Base-by-base conservation (phyloP, 2,329 filamentous ascomycete species). In the Fusarium sp. region DNA sequence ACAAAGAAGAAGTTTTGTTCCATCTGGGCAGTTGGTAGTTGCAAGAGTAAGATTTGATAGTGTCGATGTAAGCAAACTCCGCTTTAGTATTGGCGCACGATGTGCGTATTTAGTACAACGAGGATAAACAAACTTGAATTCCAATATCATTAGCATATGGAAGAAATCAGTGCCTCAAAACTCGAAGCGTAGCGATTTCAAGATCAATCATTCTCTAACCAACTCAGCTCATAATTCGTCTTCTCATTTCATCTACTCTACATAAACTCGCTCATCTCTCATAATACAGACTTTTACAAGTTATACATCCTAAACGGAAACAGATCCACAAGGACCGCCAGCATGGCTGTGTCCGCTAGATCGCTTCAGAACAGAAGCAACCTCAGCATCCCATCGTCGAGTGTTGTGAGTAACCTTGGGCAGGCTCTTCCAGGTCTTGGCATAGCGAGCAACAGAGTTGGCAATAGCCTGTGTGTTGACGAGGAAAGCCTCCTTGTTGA, bases 401-500 rank as follows among this genome's bases (percentile, higher is more conserved):
- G 78, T 76, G 63, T 64, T 44, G 74, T 67, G 74, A 70, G 74
- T 55, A 72, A 79, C 27, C 66, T 51, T 44, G 16, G 79, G 79
- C n/a, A 84, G 71, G 8, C 75, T 69, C 56, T 82, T 80, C 54
- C 78, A 84, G 75, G 81, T 83, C 60, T 77, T 68, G 42, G 83
- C 82, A 63, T 84, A 84, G 74, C 79, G 81, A 69, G 83, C 82
- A 12, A 84, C 81, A 21, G 80, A 79, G 78, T 84, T 77, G 38
- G 82, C 82, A 39, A 84, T 83, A 38, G 78, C 80, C 79, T 84
- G 80, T 27, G 83, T 82, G 78, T 85, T 86, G 66, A 85, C 70
- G 23, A 84, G 79, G 78, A 80, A 86, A 10, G 85, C 85, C 46
- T 84, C 83, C 58, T 81, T 69, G 73, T 82, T 81, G 23, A 82